Base-by-base conservation (phyloP, 108 stramenopile genomes). In the Stephanodiscus triporus region DNA sequence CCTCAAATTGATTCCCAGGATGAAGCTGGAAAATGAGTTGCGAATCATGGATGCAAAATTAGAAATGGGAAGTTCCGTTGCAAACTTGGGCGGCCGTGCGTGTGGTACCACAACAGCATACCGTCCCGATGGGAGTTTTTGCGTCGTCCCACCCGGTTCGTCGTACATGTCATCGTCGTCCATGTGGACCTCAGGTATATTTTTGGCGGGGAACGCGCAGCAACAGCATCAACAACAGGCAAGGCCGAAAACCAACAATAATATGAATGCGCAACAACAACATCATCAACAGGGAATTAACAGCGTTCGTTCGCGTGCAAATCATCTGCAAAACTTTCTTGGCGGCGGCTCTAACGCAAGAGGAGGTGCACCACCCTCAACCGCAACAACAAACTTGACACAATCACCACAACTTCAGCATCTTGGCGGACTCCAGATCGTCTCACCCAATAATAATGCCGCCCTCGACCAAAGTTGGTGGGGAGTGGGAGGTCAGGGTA, bases 381-480 rank as follows among this genome's bases (percentile, higher is more conserved):
- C 79, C 53, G 45, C 70, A 48, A 22, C 58, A 47, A 14, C 69
- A 32, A 29, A 27, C 47, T 16, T 51, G 6, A 8, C 49, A 45
- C 11, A 64, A 6, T 66, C 83, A 47, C 20, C 72, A 42, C 48
- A 63, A 7, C 84, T 69, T 45, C 78, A 61, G 51, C 73, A 67
- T n/a, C 38, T 63, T 70, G 60, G 32, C 6, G 54, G 30, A 17
- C 58, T 27, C 23, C 26, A 26, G 56, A 57, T 29, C 30, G 51
- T 53, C 9, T 53, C 50, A 20, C 30, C 74, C 34, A 59, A 64
- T 36, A 61, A 55, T 22, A 63, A 77, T 27, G 17, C 63, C 60
- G 87, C 87, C 22, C 80, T 95, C 54, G 91, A 91, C 68, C 81
- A 84, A 26, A 94, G 91, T 67, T 94, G 93, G 93, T 94, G 89